phyloP scores from a whole-genome alignment of 352 stramenopile genomes.

The Globisporangium sylvaticum region DNA sequence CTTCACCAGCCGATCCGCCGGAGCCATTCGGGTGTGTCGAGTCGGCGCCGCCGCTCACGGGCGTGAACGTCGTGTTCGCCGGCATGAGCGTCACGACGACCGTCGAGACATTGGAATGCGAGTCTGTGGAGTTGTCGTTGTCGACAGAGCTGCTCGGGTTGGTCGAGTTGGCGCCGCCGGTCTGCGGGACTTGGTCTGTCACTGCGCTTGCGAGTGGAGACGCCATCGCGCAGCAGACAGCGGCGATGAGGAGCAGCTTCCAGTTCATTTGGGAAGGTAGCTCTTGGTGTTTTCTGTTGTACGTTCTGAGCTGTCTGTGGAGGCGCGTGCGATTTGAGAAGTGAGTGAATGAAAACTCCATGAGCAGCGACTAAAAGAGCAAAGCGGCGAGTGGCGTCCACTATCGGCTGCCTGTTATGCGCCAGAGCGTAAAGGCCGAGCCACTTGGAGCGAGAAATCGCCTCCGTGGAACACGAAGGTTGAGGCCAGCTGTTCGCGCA shows the following conservation, averaged over 20 bases:
- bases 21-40: not conserved
- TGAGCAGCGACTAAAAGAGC: not conserved
- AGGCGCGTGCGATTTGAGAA: not conserved
- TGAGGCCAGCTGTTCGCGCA: not conserved
- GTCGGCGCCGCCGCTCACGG: not conserved
- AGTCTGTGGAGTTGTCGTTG: not conserved
- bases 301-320: not conserved
- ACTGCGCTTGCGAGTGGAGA: not conserved
- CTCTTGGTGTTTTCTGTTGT: not conserved
- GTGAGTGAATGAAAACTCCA: not conserved
- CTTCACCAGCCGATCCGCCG: not conserved
- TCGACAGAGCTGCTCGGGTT: not conserved
- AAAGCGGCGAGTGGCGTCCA: not conserved
- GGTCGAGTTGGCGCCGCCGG: slow-evolving; percentile 8
- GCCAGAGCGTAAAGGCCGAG: not conserved
- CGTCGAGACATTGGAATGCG: not conserved
- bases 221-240: not conserved
- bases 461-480: not conserved
- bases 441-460: not conserved
- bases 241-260: not conserved
- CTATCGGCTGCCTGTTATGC: not conserved
- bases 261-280: not conserved
- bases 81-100: slow-evolving; percentile 12
- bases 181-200: not conserved
- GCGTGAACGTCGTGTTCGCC: not conserved